Base-by-base conservation (phyloP, 441 rosid species). In the Erodium moschatum region DNA sequence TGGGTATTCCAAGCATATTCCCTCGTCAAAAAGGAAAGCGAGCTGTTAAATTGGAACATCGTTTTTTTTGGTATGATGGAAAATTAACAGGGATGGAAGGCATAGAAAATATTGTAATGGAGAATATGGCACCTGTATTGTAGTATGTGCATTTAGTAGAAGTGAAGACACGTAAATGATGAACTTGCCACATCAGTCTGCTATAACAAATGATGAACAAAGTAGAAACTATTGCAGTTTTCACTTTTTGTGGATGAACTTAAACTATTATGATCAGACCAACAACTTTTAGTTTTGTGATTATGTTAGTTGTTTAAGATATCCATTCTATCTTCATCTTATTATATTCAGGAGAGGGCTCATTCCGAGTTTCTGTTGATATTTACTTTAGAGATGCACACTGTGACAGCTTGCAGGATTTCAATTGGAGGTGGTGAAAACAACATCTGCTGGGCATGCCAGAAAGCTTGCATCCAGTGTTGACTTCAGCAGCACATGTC, bases 401-500 rank as follows among this genome's bases (percentile, higher is more conserved):
- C 64, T 69, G 52, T 79, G 76, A 79, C 94, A 94, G 97, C 94
- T 94, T 77, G 97, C 98, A 58, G 98, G 98, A 67, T 87, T 91
- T 73, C 89, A 87, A 75, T 69, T 91, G 90, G 98, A 94, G 81
- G 89, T 94, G 64, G 92, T 94, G 72, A 81, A 89, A 79, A 93
- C 97, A 70, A 87, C 87, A 66, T 86, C 86, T 60, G 98, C 98
- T 16, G 96, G 98, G 67, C 97, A 91, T 76, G 98, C 98, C 35
- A 89, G 81, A 78, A 85, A 69, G 16, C 80, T 93, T 77, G 97
- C 97, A 48, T 87, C 96, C 68, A 87, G 86, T 65, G 92, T 88
- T 75, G 97, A 93, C 78, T 83, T 89, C 54, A 48, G 54, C 73
- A 89, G 85, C 86, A 73, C 83, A 40, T 91, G 97, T 72, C 90